Evolutionary conservation across 345 rosid species (phyloP).

Genomic region (Nasturtium officinale): DNA sequence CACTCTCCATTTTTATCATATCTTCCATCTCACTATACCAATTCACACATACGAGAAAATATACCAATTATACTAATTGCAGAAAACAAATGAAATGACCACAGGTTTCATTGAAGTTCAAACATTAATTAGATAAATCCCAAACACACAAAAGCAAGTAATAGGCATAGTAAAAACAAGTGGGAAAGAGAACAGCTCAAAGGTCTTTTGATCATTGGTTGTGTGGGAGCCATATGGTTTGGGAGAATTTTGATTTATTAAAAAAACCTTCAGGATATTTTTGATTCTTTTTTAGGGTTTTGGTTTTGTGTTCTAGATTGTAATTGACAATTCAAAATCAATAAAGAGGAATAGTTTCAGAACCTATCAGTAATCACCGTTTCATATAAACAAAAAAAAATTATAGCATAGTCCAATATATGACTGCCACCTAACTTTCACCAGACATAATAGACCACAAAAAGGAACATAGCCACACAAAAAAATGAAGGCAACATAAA

Average conservation of each 20-base stretch:
- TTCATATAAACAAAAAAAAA: background rate
- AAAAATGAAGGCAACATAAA: background rate
- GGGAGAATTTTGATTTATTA: background rate
- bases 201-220: background rate
- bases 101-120: constrained; percentile 7
- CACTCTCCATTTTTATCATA: constrained; percentile 25
- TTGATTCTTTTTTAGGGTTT: constrained; percentile 5
- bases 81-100: constrained; percentile 8
- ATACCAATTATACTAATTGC: background rate
- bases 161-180: background rate
- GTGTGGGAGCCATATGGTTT: background rate
- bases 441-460: background rate
- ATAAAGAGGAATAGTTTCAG: background rate
- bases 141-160: background rate
- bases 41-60: constrained; percentile 11
- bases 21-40: constrained; percentile 31
- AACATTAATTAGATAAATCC: background rate
- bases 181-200: constrained; percentile 1
- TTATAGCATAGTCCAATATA: background rate
- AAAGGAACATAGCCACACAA: background rate
- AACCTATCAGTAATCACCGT: background rate
- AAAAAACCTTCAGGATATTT: background rate
- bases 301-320: background rate
- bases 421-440: constrained; percentile 1
- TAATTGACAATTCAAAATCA: background rate